These are phyloP conservation scores for Dioszegia aurantiaca DNA, from an alignment of 768 basidiomycete species.

Conservation along the genomic window DNA sequence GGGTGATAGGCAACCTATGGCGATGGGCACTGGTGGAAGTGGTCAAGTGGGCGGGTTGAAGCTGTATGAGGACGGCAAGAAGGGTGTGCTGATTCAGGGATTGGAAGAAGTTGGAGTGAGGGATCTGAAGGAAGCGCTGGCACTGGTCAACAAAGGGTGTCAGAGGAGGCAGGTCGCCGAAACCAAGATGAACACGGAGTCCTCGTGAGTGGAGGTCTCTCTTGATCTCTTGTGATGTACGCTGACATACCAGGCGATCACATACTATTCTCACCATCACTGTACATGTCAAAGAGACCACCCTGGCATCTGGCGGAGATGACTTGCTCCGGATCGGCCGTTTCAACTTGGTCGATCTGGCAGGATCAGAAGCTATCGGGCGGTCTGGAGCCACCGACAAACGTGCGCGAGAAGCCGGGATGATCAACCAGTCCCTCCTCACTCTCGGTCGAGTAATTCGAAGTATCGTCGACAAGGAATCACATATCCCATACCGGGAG, in stretches of 20 bases:
- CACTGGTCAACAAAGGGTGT: slow-evolving; percentile 81
- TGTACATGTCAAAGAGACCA: slow-evolving; percentile 82
- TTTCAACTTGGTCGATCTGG: slow-evolving; percentile 93
- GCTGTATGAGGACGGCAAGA: slow-evolving; percentile 86
- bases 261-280: slow-evolving; percentile 98
- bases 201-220: slow-evolving; percentile 38
- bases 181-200: slow-evolving; percentile 88
- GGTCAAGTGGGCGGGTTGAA: slow-evolving; percentile 60
- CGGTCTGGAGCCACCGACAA: slow-evolving; percentile 92
- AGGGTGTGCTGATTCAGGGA: slow-evolving; percentile 88
- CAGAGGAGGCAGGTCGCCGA: slow-evolving; percentile 87
- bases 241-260: slow-evolving; percentile 63
- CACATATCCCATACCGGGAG: slow-evolving; percentile 94
- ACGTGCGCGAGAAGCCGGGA: slow-evolving; percentile 91
- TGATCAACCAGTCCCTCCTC: slow-evolving; percentile 95
- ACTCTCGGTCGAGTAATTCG: slow-evolving; percentile 98
- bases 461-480: slow-evolving; percentile 83
- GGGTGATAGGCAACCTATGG: slow-evolving; percentile 12
- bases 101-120: slow-evolving; percentile 84
- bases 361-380: slow-evolving; percentile 96
- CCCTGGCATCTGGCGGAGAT: slow-evolving; percentile 63
- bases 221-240: background rate
- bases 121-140: slow-evolving; percentile 76
- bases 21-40: slow-evolving; percentile 10
- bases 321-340: slow-evolving; percentile 91